Percentiles rank a stretch among this genome's conserved stretches.
Conservation (phyloP, 2,329 filamentous ascomycete species). For the Alternaria arbusti region DNA sequence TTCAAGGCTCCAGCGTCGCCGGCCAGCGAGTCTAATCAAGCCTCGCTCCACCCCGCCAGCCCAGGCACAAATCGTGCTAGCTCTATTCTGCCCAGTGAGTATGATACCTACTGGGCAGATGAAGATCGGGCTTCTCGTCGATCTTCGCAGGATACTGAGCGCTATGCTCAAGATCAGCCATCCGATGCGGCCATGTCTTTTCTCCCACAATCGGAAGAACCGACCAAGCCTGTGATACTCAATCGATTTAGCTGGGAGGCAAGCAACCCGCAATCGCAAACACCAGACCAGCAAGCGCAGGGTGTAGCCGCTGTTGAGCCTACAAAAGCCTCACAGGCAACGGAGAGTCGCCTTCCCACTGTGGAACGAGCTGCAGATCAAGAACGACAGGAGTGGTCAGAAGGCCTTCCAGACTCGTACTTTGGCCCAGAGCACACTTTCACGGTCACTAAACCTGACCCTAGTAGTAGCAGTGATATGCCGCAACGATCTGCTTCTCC, state of each 20-base stretch:
- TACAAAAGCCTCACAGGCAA: conserved; percentile 9
- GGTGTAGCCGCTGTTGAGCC: conserved; percentile 15
- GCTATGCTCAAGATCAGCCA: conserved; percentile 19
- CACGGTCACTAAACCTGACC: conserved; percentile 30
- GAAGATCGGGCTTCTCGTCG: conserved; percentile 51
- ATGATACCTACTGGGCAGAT: conserved; percentile 70
- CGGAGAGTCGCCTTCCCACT: conserved; percentile 14
- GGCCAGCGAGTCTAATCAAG: conserved; percentile 23
- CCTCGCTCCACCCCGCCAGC: conserved; percentile 35
- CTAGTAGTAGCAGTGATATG: conserved; percentile 24
- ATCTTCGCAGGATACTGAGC: conserved; percentile 34
- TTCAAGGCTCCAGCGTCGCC: conserved; percentile 32
- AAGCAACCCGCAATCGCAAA: conserved; percentile 14
- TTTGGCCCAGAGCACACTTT: conserved; percentile 37
- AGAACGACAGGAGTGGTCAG: conserved; percentile 22
- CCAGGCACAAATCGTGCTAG: conserved; percentile 59
- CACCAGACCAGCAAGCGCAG: conserved; percentile 18
- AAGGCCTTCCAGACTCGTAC: conserved; percentile 30
- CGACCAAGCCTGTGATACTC: conserved; percentile 24
- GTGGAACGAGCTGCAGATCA: conserved; percentile 24
- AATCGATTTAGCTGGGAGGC: conserved; percentile 45
- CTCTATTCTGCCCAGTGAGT: conserved; percentile 69
- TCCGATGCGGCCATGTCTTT: conserved; percentile 9
- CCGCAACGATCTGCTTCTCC: conserved; percentile 20
- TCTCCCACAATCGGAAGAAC: conserved; percentile 19